These are phyloP conservation scores for Tolypocladium tropicale DNA, from an alignment of 2,329 filamentous ascomycete species.

Conservation along the genomic window DNA sequence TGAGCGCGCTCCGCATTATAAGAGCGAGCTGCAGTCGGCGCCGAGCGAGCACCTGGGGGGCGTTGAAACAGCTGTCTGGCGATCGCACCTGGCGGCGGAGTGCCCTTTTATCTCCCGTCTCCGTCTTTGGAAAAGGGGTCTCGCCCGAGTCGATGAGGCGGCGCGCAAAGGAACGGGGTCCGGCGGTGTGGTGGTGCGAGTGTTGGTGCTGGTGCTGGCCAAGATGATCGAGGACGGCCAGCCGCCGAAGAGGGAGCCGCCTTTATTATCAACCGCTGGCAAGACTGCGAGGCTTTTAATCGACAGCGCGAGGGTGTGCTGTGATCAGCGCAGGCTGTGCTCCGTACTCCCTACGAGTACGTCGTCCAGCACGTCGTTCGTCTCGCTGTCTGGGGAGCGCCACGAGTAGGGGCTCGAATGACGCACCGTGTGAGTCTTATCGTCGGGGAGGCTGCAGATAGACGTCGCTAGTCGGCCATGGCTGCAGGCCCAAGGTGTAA, in stretches of 20 bases:
- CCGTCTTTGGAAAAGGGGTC: no score
- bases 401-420: neutral
- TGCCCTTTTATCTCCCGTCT: neutral
- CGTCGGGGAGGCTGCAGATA: neutral
- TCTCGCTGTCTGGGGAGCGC: neutral
- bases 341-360: neutral
- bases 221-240: no score
- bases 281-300: neutral
- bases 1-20: conserved; percentile 9
- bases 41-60: neutral
- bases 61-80: neutral
- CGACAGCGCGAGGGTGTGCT: neutral
- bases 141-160: no score
- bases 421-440: conserved; percentile 1
- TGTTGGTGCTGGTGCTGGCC: no score
- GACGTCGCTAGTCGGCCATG: neutral
- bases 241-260: neutral
- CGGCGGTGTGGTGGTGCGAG: no score
- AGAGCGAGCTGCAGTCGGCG: neutral
- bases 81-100: neutral
- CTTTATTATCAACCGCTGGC: neutral
- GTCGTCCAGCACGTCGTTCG: neutral
- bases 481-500: conserved; percentile 3
- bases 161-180: no score
- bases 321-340: neutral